phyloP scores from a whole-genome alignment of 306 rosid genomes.

The apple (Malus domestica) region ASM211411v1 NC_041805.1:1203001-1203500 shows the following conservation, averaged over 20 bases:
- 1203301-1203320: background rate
- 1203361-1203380: conserved; percentile 1
- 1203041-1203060: too few species aligned
- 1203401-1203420: background rate
- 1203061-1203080: background rate
- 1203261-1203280: background rate
- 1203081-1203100: background rate
- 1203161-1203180: conserved; percentile 19
- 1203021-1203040: too few species aligned
- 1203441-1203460: conserved; percentile 2
- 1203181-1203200: conserved; percentile 25
- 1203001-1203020: too few species aligned
- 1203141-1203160: background rate
- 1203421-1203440: background rate
- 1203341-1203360: background rate
- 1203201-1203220: conserved; percentile 7
- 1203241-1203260: background rate
- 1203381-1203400: conserved; percentile 30
- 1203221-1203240: background rate
- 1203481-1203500: background rate
- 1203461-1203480: background rate
- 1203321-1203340: background rate
- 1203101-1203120: conserved; percentile 9
- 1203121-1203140: conserved; percentile 17
- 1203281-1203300: background rate